Evolutionary conservation across 345 rosid genomes (phyloP), one percentile per base, ranked within the genome.

Genomic region (Bruguiera sexangula): DNA sequence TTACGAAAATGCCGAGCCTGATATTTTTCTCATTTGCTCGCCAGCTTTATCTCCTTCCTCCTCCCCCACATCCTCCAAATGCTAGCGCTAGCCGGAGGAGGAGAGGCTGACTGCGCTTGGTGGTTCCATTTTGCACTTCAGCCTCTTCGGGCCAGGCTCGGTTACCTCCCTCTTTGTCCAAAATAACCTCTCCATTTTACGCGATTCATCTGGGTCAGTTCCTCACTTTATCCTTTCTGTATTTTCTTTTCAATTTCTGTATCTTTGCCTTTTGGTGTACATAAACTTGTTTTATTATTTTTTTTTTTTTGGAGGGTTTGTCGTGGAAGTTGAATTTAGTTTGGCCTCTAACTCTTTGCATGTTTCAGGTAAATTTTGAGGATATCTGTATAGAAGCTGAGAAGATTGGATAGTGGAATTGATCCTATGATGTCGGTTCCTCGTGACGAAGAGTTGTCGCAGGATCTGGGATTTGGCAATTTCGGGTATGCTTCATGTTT

Each of bases 401-500:
- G 46, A 69, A 59, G 39, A 59, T 65, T 65, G 68, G 81, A 63
- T 30, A 46, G n/a, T 26, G 16, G 56, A n/a, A 46, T 22, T 5
- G 63, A 78, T 29, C 63, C 36, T 31, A 51, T 52, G 19, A 27
- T 75, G 62, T 60, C 65, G 5, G 36, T 63, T 36, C 13, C 9
- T 20, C 27, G 50, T 32, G 64, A 34, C 60, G 70, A 60, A 6
- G 58, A 19, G 46, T 48, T 76, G 55, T n/a, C 51, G 1, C 15
- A 57, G 62, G 68, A 67, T 36, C 32, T 67, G 5, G 78, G 76
- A 67, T 26, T 34, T 27, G 75, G 81, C 18, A 24, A 72, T 69
- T 78, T 61, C 10, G 84, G 82, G 84, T 81, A 69, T 48, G 36
- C 15, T 31, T 73, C 32, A 2, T 39, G 30, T 67, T 27, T 1